Evolutionary conservation across 345 rosid genomes (phyloP).

Genomic region (Eucalyptus pauciflora): DNA sequence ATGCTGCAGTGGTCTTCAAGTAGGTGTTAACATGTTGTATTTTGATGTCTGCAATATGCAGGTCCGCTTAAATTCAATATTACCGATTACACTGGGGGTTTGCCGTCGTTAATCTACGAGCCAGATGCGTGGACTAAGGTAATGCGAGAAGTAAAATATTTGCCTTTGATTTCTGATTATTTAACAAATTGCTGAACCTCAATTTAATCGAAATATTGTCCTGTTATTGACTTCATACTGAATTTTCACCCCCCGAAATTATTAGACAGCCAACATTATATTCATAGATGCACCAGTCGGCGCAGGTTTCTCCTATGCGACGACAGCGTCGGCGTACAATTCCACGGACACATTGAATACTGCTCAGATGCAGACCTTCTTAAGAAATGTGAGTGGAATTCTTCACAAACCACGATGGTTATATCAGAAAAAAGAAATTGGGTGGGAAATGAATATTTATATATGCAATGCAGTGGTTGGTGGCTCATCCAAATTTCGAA

Average conservation of each 20-base stretch:
- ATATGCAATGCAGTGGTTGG: conserved; percentile 5
- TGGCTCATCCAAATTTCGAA: not conserved
- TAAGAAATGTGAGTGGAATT: not conserved
- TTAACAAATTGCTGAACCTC: not conserved
- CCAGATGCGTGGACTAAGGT: not conserved
- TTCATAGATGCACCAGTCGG: conserved; percentile 17
- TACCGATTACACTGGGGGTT: not conserved
- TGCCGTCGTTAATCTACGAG: not conserved
- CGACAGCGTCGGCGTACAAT: not conserved
- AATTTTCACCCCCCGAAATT: not conserved
- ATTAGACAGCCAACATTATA: not conserved
- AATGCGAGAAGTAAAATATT: not conserved
- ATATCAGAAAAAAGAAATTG: not conserved
- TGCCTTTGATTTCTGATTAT: not conserved
- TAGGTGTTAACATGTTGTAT: not conserved
- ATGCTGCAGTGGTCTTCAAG: not conserved
- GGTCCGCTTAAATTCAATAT: conserved; percentile 9
- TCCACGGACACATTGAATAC: not conserved
- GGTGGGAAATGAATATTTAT: not conserved
- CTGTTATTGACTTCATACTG: not conserved
- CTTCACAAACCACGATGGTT: not conserved
- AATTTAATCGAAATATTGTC: not conserved
- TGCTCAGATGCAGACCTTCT: not conserved
- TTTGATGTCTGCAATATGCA: not conserved
- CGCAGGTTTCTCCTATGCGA: conserved; percentile 9